Conservation (phyloP, 2,329 filamentous ascomycete genomes). For the Aspergillus arachidicola region DNA sequence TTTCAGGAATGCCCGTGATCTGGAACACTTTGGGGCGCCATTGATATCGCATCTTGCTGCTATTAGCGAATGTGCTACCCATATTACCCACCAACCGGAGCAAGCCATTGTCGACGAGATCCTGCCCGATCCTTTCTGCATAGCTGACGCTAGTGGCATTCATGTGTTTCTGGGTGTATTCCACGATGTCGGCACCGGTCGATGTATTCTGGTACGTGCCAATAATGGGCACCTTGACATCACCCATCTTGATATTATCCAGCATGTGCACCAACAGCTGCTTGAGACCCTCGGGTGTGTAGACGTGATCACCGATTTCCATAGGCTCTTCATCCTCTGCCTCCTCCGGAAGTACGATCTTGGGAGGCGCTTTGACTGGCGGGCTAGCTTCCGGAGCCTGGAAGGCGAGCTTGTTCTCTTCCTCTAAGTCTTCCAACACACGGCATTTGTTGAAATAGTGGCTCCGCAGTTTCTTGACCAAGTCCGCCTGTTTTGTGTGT, state of each 20-base stretch:
- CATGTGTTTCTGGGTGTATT: constrained; percentile 91
- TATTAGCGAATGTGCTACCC: constrained; percentile 94
- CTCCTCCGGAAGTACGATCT: constrained; percentile 82
- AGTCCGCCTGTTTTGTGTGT: constrained; percentile 87
- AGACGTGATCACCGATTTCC: constrained; percentile 88
- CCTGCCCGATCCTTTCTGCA: constrained; percentile 92
- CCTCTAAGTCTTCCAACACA: constrained; percentile 91
- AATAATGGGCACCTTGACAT: constrained; percentile 93
- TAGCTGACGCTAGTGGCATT: constrained; percentile 81
- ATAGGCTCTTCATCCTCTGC: constrained; percentile 75
- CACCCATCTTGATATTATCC: constrained; percentile 80
- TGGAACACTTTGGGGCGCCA: constrained; percentile 94
- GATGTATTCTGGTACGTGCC: constrained; percentile 95
- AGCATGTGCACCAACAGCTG: constrained; percentile 86
- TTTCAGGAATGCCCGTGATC: constrained; percentile 82
- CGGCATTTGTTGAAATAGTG: constrained; percentile 99
- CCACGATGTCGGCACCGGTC: constrained; percentile 87
- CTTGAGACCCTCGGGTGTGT: constrained; percentile 84
- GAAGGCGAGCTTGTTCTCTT: constrained; percentile 98
- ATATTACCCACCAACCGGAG: constrained; percentile 91
- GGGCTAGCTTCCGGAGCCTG: constrained; percentile 78
- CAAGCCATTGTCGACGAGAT: constrained; percentile 83
- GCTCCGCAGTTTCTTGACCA: constrained; percentile 88
- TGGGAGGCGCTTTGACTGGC: constrained; percentile 58
- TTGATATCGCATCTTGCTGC: constrained; percentile 95